Evolutionary conservation across 2,329 filamentous ascomycete species (phyloP).

Genomic region (Botryosphaeria dothidea): DNA sequence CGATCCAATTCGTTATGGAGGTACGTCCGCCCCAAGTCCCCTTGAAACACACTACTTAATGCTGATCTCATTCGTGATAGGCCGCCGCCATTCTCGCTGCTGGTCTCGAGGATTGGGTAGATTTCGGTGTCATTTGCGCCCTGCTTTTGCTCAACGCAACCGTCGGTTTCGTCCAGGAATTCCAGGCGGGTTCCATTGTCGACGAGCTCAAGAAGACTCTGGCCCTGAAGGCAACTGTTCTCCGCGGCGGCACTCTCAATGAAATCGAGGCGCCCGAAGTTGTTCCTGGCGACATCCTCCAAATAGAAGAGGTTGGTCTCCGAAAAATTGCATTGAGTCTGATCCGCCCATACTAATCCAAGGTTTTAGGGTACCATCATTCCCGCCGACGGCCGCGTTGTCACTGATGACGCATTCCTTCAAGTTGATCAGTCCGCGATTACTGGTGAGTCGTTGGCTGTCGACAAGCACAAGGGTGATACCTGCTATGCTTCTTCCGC

Average conservation of each 20-base stretch:
- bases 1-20: constrained; percentile 95
- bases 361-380: constrained; percentile 70
- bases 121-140: constrained; percentile 88
- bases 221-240: constrained; percentile 81
- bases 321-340: too few relatives aligned
- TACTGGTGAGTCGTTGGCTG: constrained; percentile 87
- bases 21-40: constrained; percentile 38
- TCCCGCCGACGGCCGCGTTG: constrained; percentile 82
- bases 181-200: constrained; percentile 85
- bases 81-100: constrained; percentile 77
- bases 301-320: constrained; percentile 69
- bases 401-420: constrained; percentile 80
- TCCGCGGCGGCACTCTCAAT: constrained; percentile 75
- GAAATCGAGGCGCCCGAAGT: constrained; percentile 83
- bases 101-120: constrained; percentile 85
- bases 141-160: constrained; percentile 80
- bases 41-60: not conserved
- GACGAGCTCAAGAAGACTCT: constrained; percentile 89
- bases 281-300: constrained; percentile 86
- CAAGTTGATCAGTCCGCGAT: constrained; percentile 92
- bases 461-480: constrained; percentile 83
- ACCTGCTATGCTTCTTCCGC: constrained; percentile 82
- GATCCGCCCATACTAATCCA: not conserved
- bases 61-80: constrained; percentile 37
- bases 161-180: constrained; percentile 89